Conservation (phyloP, 768 basidiomycete species). For the Albatrellus ellisii region DNA sequence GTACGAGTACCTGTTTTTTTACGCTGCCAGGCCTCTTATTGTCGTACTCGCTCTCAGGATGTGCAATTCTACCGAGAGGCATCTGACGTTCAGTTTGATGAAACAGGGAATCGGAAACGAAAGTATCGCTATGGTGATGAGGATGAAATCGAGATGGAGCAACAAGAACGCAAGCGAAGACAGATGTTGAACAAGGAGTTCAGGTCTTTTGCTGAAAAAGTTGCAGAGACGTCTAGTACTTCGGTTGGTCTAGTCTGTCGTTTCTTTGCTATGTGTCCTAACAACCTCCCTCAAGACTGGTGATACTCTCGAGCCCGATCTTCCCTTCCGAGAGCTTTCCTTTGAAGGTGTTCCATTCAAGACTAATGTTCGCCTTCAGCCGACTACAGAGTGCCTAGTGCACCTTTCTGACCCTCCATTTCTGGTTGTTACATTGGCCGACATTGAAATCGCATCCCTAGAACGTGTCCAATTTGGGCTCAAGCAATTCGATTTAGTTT, state of each 20-base stretch:
- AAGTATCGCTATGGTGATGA: slow-evolving; percentile 97
- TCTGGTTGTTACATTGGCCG: slow-evolving; percentile 85
- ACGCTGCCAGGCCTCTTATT: too few species aligned
- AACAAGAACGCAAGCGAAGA: slow-evolving; percentile 86
- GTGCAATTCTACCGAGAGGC: slow-evolving; percentile 98
- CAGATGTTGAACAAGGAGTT: slow-evolving; percentile 90
- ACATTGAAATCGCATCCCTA: slow-evolving; percentile 93
- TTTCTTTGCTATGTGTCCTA: background rate
- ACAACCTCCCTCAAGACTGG: slow-evolving; percentile 36
- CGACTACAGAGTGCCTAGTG: slow-evolving; percentile 93
- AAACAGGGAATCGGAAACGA: slow-evolving; percentile 97
- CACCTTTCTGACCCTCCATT: slow-evolving; percentile 93
- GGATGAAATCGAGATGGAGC: slow-evolving; percentile 98
- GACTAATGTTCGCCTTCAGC: slow-evolving; percentile 87
- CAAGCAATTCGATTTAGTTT: slow-evolving; percentile 95
- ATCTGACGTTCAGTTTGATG: slow-evolving; percentile 94
- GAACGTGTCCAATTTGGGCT: slow-evolving; percentile 95
- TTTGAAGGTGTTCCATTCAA: slow-evolving; percentile 97
- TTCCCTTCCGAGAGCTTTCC: slow-evolving; percentile 93
- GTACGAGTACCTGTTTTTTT: too few species aligned
- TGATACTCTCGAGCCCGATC: slow-evolving; percentile 83
- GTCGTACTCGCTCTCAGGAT: slow-evolving; percentile 43
- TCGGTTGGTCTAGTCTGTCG: slow-evolving; percentile 37
- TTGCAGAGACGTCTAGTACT: slow-evolving; percentile 69
- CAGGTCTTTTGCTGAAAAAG: slow-evolving; percentile 83